Evolutionary conservation across 2,329 filamentous ascomycete genomes (phyloP), one percentile per base, ranked within the genome.

Genomic region (Colletotrichum cordylinicola): DNA sequence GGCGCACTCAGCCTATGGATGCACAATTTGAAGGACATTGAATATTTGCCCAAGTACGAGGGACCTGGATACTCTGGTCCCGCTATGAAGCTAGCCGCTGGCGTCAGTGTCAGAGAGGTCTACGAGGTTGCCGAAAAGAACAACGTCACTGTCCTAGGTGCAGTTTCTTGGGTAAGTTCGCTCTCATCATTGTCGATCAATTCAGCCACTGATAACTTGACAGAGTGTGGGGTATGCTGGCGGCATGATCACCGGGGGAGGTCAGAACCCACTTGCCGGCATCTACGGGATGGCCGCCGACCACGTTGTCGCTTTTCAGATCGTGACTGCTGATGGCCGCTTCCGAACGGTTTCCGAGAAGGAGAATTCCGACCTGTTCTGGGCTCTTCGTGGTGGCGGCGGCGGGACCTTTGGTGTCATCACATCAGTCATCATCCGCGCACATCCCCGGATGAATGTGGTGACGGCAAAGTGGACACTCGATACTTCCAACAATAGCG

Each of bases 181-280:
- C 9, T 48, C 18, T 6, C 39, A 12, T 48, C 18, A n/a, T 6
- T 48, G 10, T 48, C 37, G 4, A 48, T n/a, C 18, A 48, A 48
- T 10, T 2, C 39, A 48, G 39, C 39, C 39, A 48, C 43, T 48
- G n/a, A 48, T 48, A 21, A 10, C n/a, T 12, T n/a, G 43, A 21
- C 21, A 79, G 1, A 89, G 87, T 0, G 91, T 93, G 8, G 91
- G 91, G 2, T 77, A 91, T 12, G 88, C 89, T 0, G 92, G 91
- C 15, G 91, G 91, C 2, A 93, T 89, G 78, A 87, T 85, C 4
- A 90, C 91, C 79, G 91, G 91, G 8, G 92, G 90, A 16, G 92
- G 92, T 0, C 90, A 92, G 79, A 88, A 87, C 1, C 84, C 87
- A 0, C 83, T 93, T 2, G 85, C 84, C 35, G 88, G 88, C 2